Evolutionary conservation across 2,329 filamentous ascomycete species (phyloP), one percentile per base, ranked within the genome.

Genomic region (Bisporella sp.): DNA sequence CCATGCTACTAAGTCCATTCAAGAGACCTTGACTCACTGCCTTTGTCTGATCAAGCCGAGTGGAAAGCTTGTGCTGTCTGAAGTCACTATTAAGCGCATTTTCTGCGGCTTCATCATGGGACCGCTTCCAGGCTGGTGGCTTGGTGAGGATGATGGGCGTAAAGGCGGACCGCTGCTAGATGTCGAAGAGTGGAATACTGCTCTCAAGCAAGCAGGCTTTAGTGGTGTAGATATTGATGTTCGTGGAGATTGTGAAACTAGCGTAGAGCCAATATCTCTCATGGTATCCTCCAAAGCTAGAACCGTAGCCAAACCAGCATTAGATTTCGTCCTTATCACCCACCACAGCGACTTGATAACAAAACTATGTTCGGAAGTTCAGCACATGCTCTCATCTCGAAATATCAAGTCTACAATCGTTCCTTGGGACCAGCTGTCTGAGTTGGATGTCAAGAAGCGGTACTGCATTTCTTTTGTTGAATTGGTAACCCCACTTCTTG

Each of bases 71-170:
- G 31, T 65, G 4, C 31, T 66, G 8, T 46, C 59, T 5, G 63
- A 65, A 29, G 4, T 5, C 5, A 33, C 48, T 5, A 11, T 8
- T 2, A 13, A 39, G 8, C 41, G 28, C 8, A 8, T 42, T 11
- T 11, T n/a, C 52, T 31, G 41, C 21, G 31, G 47, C 5, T 54
- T 50, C 45, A 29, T 37, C 3, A 64, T 70, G n/a, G 66, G 66
- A 1, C 51, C 59, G 3, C 51, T 72, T 0, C 61, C 67, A 7
- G 69, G 68, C 0, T 72, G 68, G 69, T 71, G 67, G 68, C 43
- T 61, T 3, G 62, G 64, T 5, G 35, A 39, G 35, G 35, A 3
- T 39, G 35, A 39, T n/a, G 35, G 35, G 35, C 35, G 35, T n/a
- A 39, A 39, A 3, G 35, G 35, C n/a, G 40, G 39, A 37, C 51